Evolutionary conservation across 257 asterid genomes (phyloP).

Genomic region (Capsicum rhomboideum): DNA sequence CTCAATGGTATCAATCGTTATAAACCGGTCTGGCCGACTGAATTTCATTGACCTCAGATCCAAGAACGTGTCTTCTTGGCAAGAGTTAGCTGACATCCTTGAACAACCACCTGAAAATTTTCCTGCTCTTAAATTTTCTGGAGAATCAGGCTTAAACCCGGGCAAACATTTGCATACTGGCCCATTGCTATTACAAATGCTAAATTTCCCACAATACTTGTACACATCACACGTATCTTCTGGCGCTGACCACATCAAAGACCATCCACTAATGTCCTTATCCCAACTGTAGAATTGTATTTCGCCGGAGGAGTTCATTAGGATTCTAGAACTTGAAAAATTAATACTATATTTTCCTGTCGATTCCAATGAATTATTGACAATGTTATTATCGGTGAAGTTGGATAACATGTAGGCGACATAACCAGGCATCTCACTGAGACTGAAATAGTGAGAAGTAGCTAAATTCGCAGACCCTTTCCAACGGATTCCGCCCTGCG

Average conservation of each 20-base stretch:
- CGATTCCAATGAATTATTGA: not conserved
- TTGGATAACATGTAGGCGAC: slow-evolving; percentile 7
- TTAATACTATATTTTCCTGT: not conserved
- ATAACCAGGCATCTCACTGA: not conserved
- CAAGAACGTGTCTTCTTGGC: slow-evolving; percentile 8
- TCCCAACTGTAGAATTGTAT: slow-evolving; percentile 14
- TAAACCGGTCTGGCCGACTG: not conserved
- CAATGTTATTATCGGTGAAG: not conserved
- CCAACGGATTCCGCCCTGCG: not conserved
- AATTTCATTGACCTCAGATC: not conserved
- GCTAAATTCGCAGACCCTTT: not conserved
- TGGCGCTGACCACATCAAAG: slow-evolving; percentile 12
- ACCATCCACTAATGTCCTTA: not conserved
- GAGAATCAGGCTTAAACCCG: slow-evolving; percentile 8
- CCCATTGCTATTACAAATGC: slow-evolving; percentile 4
- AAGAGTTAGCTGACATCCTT: not conserved
- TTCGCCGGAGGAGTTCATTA: slow-evolving; percentile 27
- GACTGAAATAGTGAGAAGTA: not conserved
- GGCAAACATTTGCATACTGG: slow-evolving; percentile 20
- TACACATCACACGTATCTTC: slow-evolving; percentile 6
- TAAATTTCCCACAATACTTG: slow-evolving; percentile 22
- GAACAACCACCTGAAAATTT: slow-evolving; percentile 13
- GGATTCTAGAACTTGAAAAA: too few species aligned
- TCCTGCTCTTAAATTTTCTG: slow-evolving; percentile 1
- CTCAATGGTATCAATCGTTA: not conserved